Percentiles rank a stretch among this genome's conserved stretches.
These are phyloP conservation scores for Suhomyces taliae DNA, from an alignment of 1,139 yeast species.

Conservation along the genomic window DNA sequence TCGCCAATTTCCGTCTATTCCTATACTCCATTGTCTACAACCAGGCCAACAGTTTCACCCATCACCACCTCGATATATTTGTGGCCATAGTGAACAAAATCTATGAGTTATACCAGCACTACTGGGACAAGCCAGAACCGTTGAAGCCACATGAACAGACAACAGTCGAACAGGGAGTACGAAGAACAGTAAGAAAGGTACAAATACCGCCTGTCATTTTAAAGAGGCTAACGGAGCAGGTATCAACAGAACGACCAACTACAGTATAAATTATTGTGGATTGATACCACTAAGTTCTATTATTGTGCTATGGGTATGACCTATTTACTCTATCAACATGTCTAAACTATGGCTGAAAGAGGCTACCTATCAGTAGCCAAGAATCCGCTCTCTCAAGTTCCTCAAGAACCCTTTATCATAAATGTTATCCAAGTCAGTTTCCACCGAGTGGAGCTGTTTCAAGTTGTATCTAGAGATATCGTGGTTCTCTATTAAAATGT, in stretches of 20 bases:
- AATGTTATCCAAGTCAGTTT: slow-evolving; percentile 53
- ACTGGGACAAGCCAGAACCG: neutral
- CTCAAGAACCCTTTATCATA: slow-evolving; percentile 65
- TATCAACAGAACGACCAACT: too few relatives aligned
- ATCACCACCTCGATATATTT: neutral
- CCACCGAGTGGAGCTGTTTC: slow-evolving; percentile 35
- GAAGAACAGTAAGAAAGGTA: slow-evolving; percentile 3
- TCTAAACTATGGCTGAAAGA: too few relatives aligned
- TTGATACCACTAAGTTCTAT: too few relatives aligned
- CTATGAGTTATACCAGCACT: neutral
- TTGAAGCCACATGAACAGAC: neutral
- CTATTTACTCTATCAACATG: too few relatives aligned
- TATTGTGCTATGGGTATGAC: too few relatives aligned
- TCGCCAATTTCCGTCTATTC: slow-evolving; percentile 8
- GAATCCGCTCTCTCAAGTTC: slow-evolving; percentile 43
- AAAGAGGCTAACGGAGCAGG: slow-evolving; percentile 3
- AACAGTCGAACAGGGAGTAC: neutral
- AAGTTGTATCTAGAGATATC: slow-evolving; percentile 18
- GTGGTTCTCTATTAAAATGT: slow-evolving; percentile 18
- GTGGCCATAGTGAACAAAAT: neutral
- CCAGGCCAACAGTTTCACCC: neutral
- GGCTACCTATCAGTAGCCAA: neutral
- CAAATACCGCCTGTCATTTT: slow-evolving; percentile 8
- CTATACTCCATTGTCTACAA: slow-evolving; percentile 4
- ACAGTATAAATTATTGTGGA: too few relatives aligned